Conservation (phyloP, 2,329 filamentous ascomycete genomes). For the Xylariaceae sp. region DNA sequence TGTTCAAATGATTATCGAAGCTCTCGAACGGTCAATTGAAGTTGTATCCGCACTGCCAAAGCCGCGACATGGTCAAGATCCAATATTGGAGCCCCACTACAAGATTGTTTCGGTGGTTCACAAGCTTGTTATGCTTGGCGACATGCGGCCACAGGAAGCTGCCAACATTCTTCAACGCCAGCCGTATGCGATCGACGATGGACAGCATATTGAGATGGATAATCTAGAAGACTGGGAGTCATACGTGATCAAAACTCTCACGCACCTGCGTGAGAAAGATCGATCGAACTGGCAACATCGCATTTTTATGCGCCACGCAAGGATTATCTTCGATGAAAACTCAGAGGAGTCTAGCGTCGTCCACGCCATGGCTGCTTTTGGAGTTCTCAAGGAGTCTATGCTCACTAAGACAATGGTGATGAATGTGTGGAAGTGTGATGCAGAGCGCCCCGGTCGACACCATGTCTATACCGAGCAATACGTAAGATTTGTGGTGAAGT, state of each 20-base stretch:
- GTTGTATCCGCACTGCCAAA: constrained; percentile 51
- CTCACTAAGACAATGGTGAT: constrained; percentile 94
- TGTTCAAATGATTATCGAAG: constrained; percentile 42
- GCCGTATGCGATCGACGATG: constrained; percentile 49
- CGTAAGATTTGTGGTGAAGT: constrained; percentile 71
- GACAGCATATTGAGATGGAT: constrained; percentile 47
- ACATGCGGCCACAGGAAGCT: constrained; percentile 46
- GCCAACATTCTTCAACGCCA: constrained; percentile 53
- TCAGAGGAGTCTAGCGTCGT: constrained; percentile 43
- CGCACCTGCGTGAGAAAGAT: constrained; percentile 63
- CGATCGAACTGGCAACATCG: constrained; percentile 95
- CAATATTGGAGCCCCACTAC: constrained; percentile 86
- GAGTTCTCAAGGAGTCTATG: constrained; percentile 66
- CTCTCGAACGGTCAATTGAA: constrained; percentile 49
- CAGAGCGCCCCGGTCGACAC: constrained; percentile 76
- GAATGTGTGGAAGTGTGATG: constrained; percentile 92
- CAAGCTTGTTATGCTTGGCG: constrained; percentile 65
- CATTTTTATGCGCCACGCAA: constrained; percentile 71
- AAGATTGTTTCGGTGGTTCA: constrained; percentile 79
- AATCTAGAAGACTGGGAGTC: constrained; percentile 59
- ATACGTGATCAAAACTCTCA: constrained; percentile 50
- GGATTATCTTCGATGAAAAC: constrained; percentile 49
- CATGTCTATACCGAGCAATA: constrained; percentile 91
- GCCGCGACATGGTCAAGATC: constrained; percentile 60
- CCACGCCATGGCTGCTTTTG: constrained; percentile 74